Conservation (phyloP, 1,139 yeast species). For the Pichia kudriavzevii region DNA sequence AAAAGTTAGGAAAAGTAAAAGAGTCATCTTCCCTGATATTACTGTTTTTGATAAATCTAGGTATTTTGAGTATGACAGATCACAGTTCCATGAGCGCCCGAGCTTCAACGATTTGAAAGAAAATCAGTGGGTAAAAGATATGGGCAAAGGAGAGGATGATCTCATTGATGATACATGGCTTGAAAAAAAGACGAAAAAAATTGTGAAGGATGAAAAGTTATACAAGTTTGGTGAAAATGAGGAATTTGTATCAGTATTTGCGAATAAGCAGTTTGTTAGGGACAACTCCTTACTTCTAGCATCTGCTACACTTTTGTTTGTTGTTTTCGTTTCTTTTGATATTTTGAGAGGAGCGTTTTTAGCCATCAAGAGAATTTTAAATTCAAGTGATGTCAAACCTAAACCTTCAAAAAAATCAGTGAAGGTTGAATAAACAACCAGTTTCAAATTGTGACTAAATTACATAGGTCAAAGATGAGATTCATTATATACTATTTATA, state of each 20-base stretch:
- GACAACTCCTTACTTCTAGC: constrained; percentile 24
- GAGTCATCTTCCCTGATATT: constrained; percentile 38
- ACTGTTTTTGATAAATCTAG: constrained; percentile 39
- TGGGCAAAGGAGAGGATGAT: too few species aligned
- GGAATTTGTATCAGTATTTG: constrained; percentile 14
- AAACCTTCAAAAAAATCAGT: too few species aligned
- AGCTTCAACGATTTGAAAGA: constrained; percentile 12
- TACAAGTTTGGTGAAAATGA: constrained; percentile 24
- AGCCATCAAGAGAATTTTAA: not conserved
- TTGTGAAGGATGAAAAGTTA: constrained; percentile 14
- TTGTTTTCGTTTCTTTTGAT: constrained; percentile 11
- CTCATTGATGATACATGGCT: constrained; percentile 28
- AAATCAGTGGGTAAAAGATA: constrained; percentile 23
- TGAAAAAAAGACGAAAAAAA: constrained; percentile 18
- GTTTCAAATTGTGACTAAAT: too few species aligned
- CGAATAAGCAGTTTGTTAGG: constrained; percentile 19
- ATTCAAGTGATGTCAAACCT: too few species aligned
- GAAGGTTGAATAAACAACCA: too few species aligned
- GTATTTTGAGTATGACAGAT: constrained; percentile 47
- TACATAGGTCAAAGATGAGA: too few species aligned
- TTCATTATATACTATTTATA: too few species aligned
- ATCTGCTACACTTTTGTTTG: constrained; percentile 12
- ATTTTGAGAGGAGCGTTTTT: constrained; percentile 3
- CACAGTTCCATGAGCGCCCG: constrained; percentile 31
- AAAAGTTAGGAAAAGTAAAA: constrained; percentile 19